Percentiles rank a stretch among this genome's conserved stretches.
Evolutionary conservation across 805 yeast genomes (phyloP).

Genomic region (Wickerhamiella lipophila): DNA sequence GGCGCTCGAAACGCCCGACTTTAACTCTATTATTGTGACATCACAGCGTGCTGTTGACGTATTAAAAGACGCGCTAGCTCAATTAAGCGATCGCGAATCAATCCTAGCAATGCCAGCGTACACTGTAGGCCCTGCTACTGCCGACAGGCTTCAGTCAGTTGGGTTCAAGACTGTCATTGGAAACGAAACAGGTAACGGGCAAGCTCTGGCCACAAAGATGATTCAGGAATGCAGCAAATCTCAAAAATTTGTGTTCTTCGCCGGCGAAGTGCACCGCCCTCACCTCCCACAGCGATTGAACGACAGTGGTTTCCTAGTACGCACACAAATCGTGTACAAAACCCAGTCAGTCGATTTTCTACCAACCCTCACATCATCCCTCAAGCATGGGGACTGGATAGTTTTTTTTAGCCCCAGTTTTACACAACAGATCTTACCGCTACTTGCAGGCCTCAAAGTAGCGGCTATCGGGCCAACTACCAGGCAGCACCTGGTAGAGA

Average conservation of each 20-base stretch:
- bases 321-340: constrained; percentile 55
- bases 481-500: constrained; percentile 39
- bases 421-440: constrained; percentile 31
- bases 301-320: constrained; percentile 33
- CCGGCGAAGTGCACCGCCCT: constrained; percentile 78
- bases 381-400: constrained; percentile 42
- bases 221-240: constrained; percentile 21
- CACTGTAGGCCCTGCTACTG: constrained; percentile 90
- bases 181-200: constrained; percentile 72
- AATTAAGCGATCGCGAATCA: constrained; percentile 18
- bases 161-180: constrained; percentile 66
- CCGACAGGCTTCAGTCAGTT: constrained; percentile 38
- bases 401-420: constrained; percentile 91
- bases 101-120: constrained; percentile 37
- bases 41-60: constrained; percentile 89
- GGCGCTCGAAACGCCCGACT: constrained; percentile 35
- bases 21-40: constrained; percentile 57
- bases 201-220: constrained; percentile 51
- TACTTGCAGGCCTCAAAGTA: constrained; percentile 23
- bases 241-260: constrained; percentile 43
- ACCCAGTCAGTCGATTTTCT: constrained; percentile 45
- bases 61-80: constrained; percentile 31
- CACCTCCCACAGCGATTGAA: constrained; percentile 54
- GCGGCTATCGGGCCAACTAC: constrained; percentile 95
- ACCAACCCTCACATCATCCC: constrained; percentile 25